Evolutionary conservation across 257 asterid genomes (phyloP), one percentile per base, ranked within the genome.

Genomic region (Scutellaria barbata): DNA sequence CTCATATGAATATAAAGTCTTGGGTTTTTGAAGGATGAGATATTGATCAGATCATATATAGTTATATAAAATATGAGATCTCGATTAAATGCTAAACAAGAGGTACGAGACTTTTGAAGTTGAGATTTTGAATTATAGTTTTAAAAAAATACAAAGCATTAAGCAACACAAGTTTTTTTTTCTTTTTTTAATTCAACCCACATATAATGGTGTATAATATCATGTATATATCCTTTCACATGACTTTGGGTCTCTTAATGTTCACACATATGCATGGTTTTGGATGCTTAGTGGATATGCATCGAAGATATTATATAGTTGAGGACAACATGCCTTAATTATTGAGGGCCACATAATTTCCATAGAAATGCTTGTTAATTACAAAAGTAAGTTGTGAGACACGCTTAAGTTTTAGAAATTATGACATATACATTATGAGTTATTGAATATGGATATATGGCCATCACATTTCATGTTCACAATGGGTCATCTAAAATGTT

Each of bases 251-350:
- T 62, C 20, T 68, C 22, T 58, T 75, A 45, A 41, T 60, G 59
- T 30, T 53, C 80, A 69, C 58, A 53, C 76, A 42, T 69, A 45
- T 69, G 67, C 62, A 60, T 69, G 72, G 72, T 52, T 59, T 75
- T 68, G 7, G 64, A 41, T 68, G 66, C 51, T 30, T 39, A 5
- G 42, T 66, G 10, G 45, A 39, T 9, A 50, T 40, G 47, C 66
- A 55, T 54, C 43, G 22, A 17, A n/a, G 55, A 67, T 64, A 43
- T 66, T 68, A 50, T 48, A 1, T 9, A 17, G 60, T 10, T 16
- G 18, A 6, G 46, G 60, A 48, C 17, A 1, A 50, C 50, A 16
- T 59, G 43, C 40, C 66, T 61, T 53, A 53, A 43, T 69, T 33
- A 52, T 61, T 68, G 13, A 75, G 60, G 16, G 16, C 71, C 75